phyloP scores from a whole-genome alignment of 163 green algal genomes.

The Trebouxiophyceae sp. region DNA sequence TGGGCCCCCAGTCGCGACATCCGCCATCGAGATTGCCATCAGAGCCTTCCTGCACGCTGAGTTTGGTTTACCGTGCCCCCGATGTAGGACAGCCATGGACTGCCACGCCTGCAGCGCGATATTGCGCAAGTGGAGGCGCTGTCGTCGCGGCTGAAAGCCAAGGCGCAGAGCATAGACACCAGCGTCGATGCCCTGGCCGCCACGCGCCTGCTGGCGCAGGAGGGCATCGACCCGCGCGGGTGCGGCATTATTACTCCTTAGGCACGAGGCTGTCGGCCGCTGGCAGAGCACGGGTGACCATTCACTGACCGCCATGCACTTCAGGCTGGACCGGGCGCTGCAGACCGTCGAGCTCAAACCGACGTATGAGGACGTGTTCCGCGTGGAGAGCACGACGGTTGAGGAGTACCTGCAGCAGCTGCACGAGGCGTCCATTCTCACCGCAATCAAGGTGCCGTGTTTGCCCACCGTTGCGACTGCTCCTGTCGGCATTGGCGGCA shows the following conservation, averaged over 20 bases:
- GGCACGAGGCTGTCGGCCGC: too few relatives aligned
- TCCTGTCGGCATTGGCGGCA: too few relatives aligned
- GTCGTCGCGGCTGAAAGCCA: slow-evolving; percentile 38
- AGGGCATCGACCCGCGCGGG: slow-evolving; percentile 65
- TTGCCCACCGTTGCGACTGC: too few relatives aligned
- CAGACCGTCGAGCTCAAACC: slow-evolving; percentile 63
- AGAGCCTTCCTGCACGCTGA: background rate
- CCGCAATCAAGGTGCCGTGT: slow-evolving; percentile 53
- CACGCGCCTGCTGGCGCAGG: slow-evolving; percentile 62
- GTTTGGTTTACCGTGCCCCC: too few relatives aligned
- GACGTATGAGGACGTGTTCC: slow-evolving; percentile 74
- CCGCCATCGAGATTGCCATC: slow-evolving; percentile 19
- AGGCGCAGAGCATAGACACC: slow-evolving; percentile 35
- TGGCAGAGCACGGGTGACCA: too few relatives aligned
- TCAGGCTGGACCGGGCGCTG: slow-evolving; percentile 55
- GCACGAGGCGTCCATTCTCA: slow-evolving; percentile 57
- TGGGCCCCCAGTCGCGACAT: background rate
- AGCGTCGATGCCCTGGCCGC: slow-evolving; percentile 50
- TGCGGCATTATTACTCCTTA: slow-evolving; percentile 8
- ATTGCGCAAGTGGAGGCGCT: slow-evolving; percentile 59
- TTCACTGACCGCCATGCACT: too few relatives aligned
- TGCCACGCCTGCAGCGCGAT: slow-evolving; percentile 56
- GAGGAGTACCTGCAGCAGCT: slow-evolving; percentile 76
- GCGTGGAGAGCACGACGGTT: slow-evolving; percentile 54
- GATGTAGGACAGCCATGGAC: slow-evolving; percentile 49